These are phyloP conservation scores for Aspergillus kassunensis DNA, from an alignment of 495 filamentous ascomycete species.

Conservation along the genomic window DNA sequence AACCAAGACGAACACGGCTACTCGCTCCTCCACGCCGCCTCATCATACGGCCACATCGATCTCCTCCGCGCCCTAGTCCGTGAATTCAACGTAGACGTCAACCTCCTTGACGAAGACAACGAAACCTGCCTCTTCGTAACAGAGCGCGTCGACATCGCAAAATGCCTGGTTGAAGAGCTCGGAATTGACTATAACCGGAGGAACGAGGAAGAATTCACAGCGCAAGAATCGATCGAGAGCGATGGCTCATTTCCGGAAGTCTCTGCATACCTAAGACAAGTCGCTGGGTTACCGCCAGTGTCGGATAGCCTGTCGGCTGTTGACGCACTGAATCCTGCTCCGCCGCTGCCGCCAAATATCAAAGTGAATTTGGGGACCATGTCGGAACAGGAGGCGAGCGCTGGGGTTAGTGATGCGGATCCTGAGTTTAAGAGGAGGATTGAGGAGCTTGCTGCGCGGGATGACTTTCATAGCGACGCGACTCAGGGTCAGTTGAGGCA, in stretches of 20 bases:
- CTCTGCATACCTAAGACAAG: conserved; percentile 58
- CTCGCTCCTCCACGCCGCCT: conserved; percentile 86
- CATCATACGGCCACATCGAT: conserved; percentile 81
- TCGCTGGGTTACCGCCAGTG: conserved; percentile 34
- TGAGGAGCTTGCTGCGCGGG: conserved; percentile 68
- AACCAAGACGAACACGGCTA: conserved; percentile 80
- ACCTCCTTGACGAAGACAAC: conserved; percentile 80
- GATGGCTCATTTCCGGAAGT: conserved; percentile 69
- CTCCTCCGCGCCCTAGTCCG: conserved; percentile 75
- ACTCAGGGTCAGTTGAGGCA: conserved; percentile 65
- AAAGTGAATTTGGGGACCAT: conserved; percentile 63
- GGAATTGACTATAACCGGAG: conserved; percentile 58
- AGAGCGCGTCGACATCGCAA: conserved; percentile 72
- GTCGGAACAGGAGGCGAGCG: conserved; percentile 53
- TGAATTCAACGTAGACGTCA: conserved; percentile 71
- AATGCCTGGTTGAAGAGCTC: conserved; percentile 75
- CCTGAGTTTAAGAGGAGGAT: conserved; percentile 70
- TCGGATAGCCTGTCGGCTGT: conserved; percentile 19
- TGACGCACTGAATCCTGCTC: conserved; percentile 36
- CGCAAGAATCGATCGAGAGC: conserved; percentile 63
- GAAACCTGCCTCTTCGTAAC: conserved; percentile 88
- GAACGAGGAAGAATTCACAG: conserved; percentile 65
- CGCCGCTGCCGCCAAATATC: conserved; percentile 62
- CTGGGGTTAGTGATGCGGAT: conserved; percentile 49
- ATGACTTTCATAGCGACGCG: conserved; percentile 67